Base-by-base conservation (phyloP, 495 filamentous ascomycete species). In the Astrocystis sublimbata region DNA sequence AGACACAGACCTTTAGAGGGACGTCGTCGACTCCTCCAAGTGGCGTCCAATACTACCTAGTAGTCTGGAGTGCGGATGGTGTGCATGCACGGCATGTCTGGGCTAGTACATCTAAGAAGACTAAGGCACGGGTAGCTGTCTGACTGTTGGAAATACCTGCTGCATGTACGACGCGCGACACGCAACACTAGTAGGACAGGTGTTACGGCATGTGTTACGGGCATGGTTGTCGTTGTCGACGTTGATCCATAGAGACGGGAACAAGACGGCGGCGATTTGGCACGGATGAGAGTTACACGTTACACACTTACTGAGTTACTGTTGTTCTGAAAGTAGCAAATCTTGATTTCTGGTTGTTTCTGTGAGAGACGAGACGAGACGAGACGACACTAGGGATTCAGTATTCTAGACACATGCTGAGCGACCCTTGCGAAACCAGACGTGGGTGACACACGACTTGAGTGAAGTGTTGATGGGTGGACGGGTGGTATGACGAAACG, bases 401-500 rank as follows among this genome's bases (percentile, higher is more conserved):
- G 13, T 26, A 30, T 30, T 49, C 46, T 30, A 49, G 46, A 49
- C 17, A 49, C 46, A 49, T 49, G 46, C 26, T 49, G 46, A 49
- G 46, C 26, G 28, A 49, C 46, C 46, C 15, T 15, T 15, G 30
- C 19, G 26, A 49, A n/a, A 49, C 46, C 13, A 2, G 17, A 49
- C 24, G 17, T 49, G 46, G 30, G 24, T 49, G 26, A n/a, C n/a
- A n/a, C n/a, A n/a, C n/a, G n/a, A n/a, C n/a, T n/a, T n/a, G n/a
- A n/a, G n/a, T n/a, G n/a, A n/a, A n/a, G n/a, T n/a, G 46, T 13
- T 17, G 46, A 30, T n/a, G 12, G 46, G 13, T 49, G 26, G 28
- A 23, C 0, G 17, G 24, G 26, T 49, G 24, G 26, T 49, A 49
- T 17, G 46, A 49, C 46, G 30, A 30, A 28, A 31, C 24, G 6